Conservation (phyloP, 225 moss, liverwort and hornwort species). For the Takakia lepidozioides region DNA sequence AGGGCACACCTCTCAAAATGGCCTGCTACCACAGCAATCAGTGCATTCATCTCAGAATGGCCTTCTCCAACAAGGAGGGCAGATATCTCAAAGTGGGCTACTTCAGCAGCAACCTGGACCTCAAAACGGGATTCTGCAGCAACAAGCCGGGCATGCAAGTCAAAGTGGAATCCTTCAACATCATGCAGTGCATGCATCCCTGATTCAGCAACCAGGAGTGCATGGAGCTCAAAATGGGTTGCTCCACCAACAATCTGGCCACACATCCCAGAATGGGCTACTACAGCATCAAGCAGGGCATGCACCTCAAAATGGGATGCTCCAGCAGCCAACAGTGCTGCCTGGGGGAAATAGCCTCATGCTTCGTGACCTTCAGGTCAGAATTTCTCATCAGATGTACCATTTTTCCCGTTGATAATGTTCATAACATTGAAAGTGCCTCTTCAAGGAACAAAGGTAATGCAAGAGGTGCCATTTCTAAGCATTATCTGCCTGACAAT, state of each 20-base stretch:
- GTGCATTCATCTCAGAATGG: constrained; percentile 19
- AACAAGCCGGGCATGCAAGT: constrained; percentile 9
- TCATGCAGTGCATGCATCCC: constrained; percentile 3
- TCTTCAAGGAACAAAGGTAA: no score
- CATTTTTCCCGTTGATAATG: no score
- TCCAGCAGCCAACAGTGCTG: no score
- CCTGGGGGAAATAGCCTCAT: constrained; percentile 36
- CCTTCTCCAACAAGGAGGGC: constrained; percentile 14
- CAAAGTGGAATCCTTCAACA: constrained; percentile 5
- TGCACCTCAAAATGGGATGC: no score
- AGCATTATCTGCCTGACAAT: no score
- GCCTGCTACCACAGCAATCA: constrained; percentile 15
- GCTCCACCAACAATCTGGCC: constrained; percentile 19
- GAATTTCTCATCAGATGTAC: no score
- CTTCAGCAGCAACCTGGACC: no score
- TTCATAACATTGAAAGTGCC: no score
- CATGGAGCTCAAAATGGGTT: constrained; percentile 19
- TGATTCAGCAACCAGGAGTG: constrained; percentile 19
- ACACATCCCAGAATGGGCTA: no score
- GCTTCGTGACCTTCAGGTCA: constrained; percentile 41
- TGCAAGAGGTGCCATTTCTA: no score
- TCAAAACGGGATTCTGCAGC: no score
- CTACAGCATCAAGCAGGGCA: no score
- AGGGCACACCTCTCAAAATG: constrained; percentile 16
- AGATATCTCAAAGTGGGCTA: constrained; percentile 16